Evolutionary conservation across 495 filamentous ascomycete genomes (phyloP), one percentile per base, ranked within the genome.

Genomic region (Hamigera avellanea): DNA sequence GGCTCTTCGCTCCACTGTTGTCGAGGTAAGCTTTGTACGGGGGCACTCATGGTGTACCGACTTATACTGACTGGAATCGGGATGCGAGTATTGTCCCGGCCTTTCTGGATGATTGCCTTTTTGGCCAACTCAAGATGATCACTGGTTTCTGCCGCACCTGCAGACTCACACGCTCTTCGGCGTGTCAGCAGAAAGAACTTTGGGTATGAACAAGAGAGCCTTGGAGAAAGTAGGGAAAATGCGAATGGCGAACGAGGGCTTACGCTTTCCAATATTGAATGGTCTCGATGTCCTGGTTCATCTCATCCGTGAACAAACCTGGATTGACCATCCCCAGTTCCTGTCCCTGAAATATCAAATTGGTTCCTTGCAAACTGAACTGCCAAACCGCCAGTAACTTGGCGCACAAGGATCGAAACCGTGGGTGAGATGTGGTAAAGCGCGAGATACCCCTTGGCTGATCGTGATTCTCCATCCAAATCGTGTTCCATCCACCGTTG

Each of bases 261-360:
- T 32, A 61, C 32, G 56, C 50, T 27, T 60, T 49, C 56, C 67
- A 75, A 28, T 67, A 74, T 42, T 70, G 72, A 14, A 66, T 42
- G 3, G 65, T 66, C 41, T 78, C 78, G 23, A 80, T 61, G 46
- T 81, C 77, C 35, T 71, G 66, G 50, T 74, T 78, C 38, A 75
- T 66, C 15, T 67, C 64, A 14, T 73, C 67, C 1, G 46, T 46
- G 70, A 73, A 80, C 14, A 56, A 32, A 13, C 43, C 38, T 0
- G 78, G 74, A 41, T 81, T 80, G 31, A 64, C 63, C 74, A 81
- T 78, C 5, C 76, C 78, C 30, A 81, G 55, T 38, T 82, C 77
- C 42, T 82, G 72, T 1, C 78, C 78, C 42, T 81, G 74, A 42
- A 75, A 80, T 14, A 80, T 41, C 53, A 76, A 78, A 12, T 78